Evolutionary conservation across 2,329 filamentous ascomycete genomes (phyloP).

Genomic region (Cladosporium sp.): DNA sequence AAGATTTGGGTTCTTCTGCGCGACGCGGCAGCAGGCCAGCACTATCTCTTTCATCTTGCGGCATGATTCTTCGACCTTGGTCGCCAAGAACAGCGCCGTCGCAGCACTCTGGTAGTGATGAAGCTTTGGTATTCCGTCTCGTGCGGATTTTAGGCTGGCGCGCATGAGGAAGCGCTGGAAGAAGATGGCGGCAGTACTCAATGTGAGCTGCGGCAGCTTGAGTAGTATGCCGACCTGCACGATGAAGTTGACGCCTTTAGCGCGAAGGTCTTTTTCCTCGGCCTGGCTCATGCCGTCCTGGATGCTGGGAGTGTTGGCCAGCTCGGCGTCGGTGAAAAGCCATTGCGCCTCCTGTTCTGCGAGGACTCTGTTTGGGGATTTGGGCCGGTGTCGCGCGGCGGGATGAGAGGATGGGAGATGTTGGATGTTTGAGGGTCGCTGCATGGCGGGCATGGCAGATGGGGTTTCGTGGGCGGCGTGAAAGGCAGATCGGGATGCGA

Average conservation of each 20-base stretch:
- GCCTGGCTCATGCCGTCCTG: slow-evolving; percentile 71
- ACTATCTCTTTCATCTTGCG: slow-evolving; percentile 94
- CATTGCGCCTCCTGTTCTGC: slow-evolving; percentile 66
- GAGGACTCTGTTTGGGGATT: slow-evolving; percentile 42
- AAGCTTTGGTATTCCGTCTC: slow-evolving; percentile 59
- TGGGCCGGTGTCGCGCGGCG: slow-evolving; percentile 32
- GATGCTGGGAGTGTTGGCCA: slow-evolving; percentile 76
- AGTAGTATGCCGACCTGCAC: slow-evolving; percentile 89
- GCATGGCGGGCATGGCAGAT: slow-evolving; percentile 13
- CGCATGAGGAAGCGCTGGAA: slow-evolving; percentile 97
- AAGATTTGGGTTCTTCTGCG: slow-evolving; percentile 86
- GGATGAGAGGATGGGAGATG: slow-evolving; percentile 37
- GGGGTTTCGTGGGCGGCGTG: neutral
- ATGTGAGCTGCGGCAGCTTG: slow-evolving; percentile 83
- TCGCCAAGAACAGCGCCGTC: slow-evolving; percentile 86
- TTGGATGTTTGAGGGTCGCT: slow-evolving; percentile 16
- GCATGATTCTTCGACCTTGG: slow-evolving; percentile 96
- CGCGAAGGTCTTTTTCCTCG: slow-evolving; percentile 73
- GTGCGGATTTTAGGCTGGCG: slow-evolving; percentile 70
- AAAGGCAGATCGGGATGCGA: neutral
- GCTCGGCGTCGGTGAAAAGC: slow-evolving; percentile 81
- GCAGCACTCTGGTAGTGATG: slow-evolving; percentile 88
- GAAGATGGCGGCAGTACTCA: slow-evolving; percentile 89
- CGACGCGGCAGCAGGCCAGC: slow-evolving; percentile 86
- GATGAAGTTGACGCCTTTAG: slow-evolving; percentile 95